These are phyloP conservation scores for Podila minutissima DNA, from an alignment of 192 early-diverging fungal species.

Conservation along the genomic window DNA sequence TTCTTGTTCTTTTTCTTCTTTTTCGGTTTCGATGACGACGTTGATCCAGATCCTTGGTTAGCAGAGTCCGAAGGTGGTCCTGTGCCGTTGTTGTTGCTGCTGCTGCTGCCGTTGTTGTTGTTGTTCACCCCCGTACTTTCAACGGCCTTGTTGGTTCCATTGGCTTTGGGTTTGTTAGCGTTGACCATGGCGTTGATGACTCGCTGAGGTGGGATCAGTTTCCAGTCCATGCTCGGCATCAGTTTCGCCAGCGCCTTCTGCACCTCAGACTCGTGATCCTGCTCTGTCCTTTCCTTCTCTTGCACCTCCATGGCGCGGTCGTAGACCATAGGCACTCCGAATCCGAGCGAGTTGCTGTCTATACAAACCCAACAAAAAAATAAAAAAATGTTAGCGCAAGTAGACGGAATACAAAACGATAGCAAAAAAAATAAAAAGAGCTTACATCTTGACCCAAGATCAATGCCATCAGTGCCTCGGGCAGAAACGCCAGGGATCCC, in stretches of 20 bases:
- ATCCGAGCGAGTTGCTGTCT: conserved; percentile 48
- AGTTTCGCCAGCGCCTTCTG: conserved; percentile 44
- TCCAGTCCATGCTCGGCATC: conserved; percentile 49
- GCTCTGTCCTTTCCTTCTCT: conserved; percentile 8
- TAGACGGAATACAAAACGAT: background rate
- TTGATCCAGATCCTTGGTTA: background rate
- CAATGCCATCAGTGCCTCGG: conserved; percentile 40
- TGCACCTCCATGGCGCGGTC: conserved; percentile 14
- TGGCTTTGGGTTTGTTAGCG: background rate
- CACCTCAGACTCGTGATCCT: conserved; percentile 17
- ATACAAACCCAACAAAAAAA: background rate
- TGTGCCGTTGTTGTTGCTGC: background rate
- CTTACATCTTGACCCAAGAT: conserved; percentile 47
- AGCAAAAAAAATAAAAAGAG: background rate
- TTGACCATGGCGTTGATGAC: conserved; percentile 25
- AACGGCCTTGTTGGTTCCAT: background rate
- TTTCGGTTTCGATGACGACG: conserved; percentile 15
- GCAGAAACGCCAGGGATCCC: conserved; percentile 43
- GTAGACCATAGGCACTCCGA: conserved; percentile 47
- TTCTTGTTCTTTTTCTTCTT: conserved; percentile 45
- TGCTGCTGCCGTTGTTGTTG: no score
- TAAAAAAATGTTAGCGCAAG: background rate
- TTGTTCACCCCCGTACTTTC: background rate
- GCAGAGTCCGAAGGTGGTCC: background rate
- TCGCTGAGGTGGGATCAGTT: conserved; percentile 34